Evolutionary conservation across 2,329 filamentous ascomycete species (phyloP).

Genomic region (Fusarium coffeatum): DNA sequence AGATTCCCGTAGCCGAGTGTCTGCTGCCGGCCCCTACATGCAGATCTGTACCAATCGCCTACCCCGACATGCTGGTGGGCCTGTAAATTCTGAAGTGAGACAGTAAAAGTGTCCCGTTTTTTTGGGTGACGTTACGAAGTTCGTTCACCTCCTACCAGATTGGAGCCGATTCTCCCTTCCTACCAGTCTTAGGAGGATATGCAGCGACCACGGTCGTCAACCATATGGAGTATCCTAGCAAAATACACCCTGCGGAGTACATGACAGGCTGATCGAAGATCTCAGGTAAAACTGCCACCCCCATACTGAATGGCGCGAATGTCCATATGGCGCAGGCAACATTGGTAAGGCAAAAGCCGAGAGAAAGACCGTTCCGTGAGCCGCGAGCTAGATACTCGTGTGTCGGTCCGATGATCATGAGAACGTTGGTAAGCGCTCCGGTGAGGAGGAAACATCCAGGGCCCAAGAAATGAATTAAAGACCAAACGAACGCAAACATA

Average conservation of each 20-base stretch:
- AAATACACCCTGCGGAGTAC: neutral
- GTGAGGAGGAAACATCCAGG: neutral
- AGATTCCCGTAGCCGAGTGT: fast-evolving
- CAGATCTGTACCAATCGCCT: fast-evolving
- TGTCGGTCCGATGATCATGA: constrained; percentile 4
- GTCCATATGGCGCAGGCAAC: constrained; percentile 2
- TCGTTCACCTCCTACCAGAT: neutral
- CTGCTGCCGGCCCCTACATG: too few species aligned
- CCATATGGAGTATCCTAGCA: neutral
- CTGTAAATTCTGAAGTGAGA: neutral
- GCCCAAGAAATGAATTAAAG: too few species aligned
- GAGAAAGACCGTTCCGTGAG: neutral
- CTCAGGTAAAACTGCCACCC: neutral
- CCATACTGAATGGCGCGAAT: constrained; percentile 19
- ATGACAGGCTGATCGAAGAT: neutral
- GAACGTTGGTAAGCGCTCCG: constrained; percentile 5
- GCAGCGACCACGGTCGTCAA: neutral
- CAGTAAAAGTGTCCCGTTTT: too few species aligned
- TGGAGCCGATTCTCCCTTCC: neutral
- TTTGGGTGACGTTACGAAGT: neutral
- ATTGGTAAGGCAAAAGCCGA: constrained; percentile 18
- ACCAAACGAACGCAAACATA: too few species aligned
- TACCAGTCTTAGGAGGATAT: neutral
- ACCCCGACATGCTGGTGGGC: neutral
- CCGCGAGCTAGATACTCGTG: constrained; percentile 11